These are phyloP conservation scores for Saturnispora zaruensis DNA, from an alignment of 805 yeast genomes.

Conservation along the genomic window DNA sequence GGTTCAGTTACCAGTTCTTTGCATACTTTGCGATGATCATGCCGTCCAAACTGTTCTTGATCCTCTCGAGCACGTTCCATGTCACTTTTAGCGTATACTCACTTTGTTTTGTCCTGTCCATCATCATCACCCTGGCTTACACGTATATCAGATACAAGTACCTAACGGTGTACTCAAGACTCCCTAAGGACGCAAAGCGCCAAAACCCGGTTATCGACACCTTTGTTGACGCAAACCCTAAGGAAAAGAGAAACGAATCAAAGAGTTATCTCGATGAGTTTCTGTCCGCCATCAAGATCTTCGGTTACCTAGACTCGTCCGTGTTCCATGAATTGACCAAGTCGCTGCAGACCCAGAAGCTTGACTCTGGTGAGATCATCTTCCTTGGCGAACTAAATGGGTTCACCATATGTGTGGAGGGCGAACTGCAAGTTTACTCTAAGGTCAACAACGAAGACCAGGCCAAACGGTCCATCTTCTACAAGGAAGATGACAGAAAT, in stretches of 20 bases:
- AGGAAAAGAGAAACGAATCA: constrained; percentile 33
- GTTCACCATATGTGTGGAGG: constrained; percentile 88
- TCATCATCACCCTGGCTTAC: constrained; percentile 31
- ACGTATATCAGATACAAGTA: constrained; percentile 53
- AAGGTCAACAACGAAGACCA: constrained; percentile 33
- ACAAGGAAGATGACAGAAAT: constrained; percentile 31
- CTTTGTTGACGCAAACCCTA: constrained; percentile 31
- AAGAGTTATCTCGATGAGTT: constrained; percentile 80
- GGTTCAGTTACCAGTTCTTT: constrained; percentile 13
- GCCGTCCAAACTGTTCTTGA: constrained; percentile 17
- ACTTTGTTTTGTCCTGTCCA: constrained; percentile 28
- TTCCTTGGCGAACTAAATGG: constrained; percentile 62
- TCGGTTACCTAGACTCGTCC: constrained; percentile 83
- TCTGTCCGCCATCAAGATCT: constrained; percentile 81
- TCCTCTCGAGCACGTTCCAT: constrained; percentile 39
- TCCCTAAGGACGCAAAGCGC: constrained; percentile 37
- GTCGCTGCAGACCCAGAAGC: constrained; percentile 80
- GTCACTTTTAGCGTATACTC: constrained; percentile 46
- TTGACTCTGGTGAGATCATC: constrained; percentile 69
- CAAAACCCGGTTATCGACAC: constrained; percentile 40
- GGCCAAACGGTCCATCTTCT: constrained; percentile 15
- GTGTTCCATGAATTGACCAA: constrained; percentile 91
- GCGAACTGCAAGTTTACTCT: constrained; percentile 71
- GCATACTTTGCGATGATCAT: constrained; percentile 5
- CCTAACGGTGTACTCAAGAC: constrained; percentile 53